These are phyloP conservation scores for Nephelium lappaceum DNA, from an alignment of 345 rosid species.

Conservation along the genomic window DNA sequence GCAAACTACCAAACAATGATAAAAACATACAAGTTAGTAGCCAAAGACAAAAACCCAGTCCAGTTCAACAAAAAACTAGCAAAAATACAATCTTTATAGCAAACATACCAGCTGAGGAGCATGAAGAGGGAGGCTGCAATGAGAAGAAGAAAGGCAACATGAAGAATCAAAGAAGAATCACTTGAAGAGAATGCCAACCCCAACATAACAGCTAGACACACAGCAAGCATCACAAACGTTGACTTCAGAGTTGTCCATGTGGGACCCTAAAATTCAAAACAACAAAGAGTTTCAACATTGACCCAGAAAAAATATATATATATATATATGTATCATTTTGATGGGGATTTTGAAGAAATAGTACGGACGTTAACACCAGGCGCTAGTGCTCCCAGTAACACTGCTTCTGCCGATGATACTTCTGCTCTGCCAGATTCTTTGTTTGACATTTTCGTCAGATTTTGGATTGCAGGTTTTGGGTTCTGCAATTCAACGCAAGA, in stretches of 20 bases:
- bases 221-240: constrained; percentile 71
- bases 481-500: neutral
- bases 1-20: neutral
- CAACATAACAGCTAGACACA: constrained; percentile 71
- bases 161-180: constrained; percentile 67
- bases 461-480: neutral
- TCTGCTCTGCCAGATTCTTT: constrained; percentile 17
- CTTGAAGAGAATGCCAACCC: constrained; percentile 80
- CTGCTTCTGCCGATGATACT: constrained; percentile 69
- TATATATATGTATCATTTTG: neutral
- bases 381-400: constrained; percentile 79
- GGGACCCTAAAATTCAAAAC: constrained; percentile 56
- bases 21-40: neutral
- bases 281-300: constrained; percentile 3
- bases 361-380: constrained; percentile 82
- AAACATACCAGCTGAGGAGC: constrained; percentile 79
- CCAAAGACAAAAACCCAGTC: constrained; percentile 11
- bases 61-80: neutral
- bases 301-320: neutral
- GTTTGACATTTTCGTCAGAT: constrained; percentile 27
- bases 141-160: constrained; percentile 70
- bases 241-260: constrained; percentile 84
- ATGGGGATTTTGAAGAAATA: neutral
- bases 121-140: constrained; percentile 72
- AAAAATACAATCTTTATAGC: neutral